Evolutionary conservation across 73 alveolate genomes (phyloP), one percentile per base, ranked within the genome.

Genomic region (Paramecium caudatum): DNA sequence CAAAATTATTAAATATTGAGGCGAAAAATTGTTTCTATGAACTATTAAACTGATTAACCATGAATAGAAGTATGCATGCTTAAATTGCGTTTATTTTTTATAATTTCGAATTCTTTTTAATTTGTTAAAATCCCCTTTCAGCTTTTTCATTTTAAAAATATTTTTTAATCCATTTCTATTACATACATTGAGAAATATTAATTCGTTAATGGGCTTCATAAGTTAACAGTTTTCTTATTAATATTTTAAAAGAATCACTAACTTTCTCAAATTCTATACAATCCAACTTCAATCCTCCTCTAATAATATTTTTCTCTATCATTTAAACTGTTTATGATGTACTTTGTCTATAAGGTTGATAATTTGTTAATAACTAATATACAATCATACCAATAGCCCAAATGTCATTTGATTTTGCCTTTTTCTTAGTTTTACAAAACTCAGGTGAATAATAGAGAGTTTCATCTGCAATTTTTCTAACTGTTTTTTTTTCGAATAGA

Each of bases 331-430:
- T 63, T 63, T 9, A 33, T 49, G 5, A 7, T 6, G 82, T 37
- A 16, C 43, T 21, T 8, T 43, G 21, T 16, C 17, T 70, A 6
- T 23, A 10, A 3, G 87, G 63, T 17, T 37, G 63, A 13, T 37
- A 32, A 23, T 34, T 34, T 13, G 65, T 70, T 16, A 70, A 19
- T 36, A 70, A 70, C 16, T 70, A 15, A 70, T 70, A 41, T 15
- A 23, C 45, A 10, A 70, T 70, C 62, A 70, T 70, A 13, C 87
- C 87, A 13, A 70, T 70, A 1, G 87, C 61, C 87, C 87, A 70
- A 37, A 70, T 70, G 37, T 70, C 87, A 70, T 23, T 12, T 5
- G 21, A 2, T 17, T 16, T 70, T 2, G 21, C 13, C 45, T 17
- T 37, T 34, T 16, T 19, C 17, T 17, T 41, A 17, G 36, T 70